These are phyloP conservation scores for Xylaria arbuscula DNA, from an alignment of 2,329 filamentous ascomycete genomes.

Conservation along the genomic window DNA sequence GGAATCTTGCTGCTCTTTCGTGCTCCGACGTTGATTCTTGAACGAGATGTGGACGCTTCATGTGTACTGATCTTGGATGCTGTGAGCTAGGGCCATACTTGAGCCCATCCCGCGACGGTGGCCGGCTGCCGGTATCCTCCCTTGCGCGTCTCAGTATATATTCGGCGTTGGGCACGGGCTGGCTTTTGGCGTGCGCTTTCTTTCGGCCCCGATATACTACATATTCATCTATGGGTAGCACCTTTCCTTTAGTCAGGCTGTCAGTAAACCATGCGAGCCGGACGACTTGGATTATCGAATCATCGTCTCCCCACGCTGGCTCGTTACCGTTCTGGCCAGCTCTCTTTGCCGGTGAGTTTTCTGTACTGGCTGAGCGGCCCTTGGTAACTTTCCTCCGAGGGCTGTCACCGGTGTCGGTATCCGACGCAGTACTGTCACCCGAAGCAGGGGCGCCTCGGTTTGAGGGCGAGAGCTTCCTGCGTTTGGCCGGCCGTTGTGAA, in stretches of 20 bases:
- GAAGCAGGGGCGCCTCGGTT: constrained; percentile 33
- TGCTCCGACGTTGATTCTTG: constrained; percentile 83
- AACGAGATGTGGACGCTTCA: constrained; percentile 58
- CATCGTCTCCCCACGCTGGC: constrained; percentile 16
- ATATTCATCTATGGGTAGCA: constrained; percentile 63
- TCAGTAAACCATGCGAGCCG: constrained; percentile 69
- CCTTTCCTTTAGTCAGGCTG: constrained; percentile 56
- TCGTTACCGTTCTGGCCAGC: neutral
- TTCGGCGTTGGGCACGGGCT: constrained; percentile 36
- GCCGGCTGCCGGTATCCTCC: constrained; percentile 38
- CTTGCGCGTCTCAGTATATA: constrained; percentile 51
- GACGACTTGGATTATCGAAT: constrained; percentile 62
- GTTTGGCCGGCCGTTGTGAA: constrained; percentile 46
- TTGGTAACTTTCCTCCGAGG: constrained; percentile 14
- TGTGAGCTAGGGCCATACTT: constrained; percentile 22
- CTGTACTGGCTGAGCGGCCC: neutral
- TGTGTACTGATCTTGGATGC: constrained; percentile 49
- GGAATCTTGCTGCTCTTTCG: constrained; percentile 67
- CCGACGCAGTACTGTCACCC: constrained; percentile 49
- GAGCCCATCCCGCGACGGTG: constrained; percentile 31
- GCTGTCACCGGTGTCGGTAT: constrained; percentile 37
- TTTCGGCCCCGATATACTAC: constrained; percentile 65
- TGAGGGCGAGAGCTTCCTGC: constrained; percentile 54
- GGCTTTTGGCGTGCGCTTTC: constrained; percentile 31
- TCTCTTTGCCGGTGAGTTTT: neutral